These are phyloP conservation scores for Pleurotus platypus DNA, from an alignment of 768 basidiomycete genomes.

Conservation along the genomic window DNA sequence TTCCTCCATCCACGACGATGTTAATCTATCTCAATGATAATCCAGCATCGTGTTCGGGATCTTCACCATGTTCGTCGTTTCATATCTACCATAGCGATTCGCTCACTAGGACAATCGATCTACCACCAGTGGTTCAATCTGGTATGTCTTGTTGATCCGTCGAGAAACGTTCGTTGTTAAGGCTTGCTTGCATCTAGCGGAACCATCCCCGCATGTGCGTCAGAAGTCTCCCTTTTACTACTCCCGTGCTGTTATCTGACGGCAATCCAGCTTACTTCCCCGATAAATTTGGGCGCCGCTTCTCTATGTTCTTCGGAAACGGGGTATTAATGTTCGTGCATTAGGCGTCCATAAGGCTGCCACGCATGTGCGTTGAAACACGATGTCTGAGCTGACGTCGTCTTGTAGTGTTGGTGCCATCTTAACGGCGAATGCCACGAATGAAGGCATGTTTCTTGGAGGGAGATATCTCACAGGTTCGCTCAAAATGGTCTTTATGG, in stretches of 20 bases:
- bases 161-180: conserved; percentile 1
- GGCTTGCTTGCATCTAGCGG: conserved; percentile 24
- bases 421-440: conserved; percentile 45
- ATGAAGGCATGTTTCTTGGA: conserved; percentile 39
- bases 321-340: conserved; percentile 36
- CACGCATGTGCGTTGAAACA: neutral
- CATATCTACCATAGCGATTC: neutral
- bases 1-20: neutral
- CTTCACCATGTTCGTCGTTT: conserved; percentile 37
- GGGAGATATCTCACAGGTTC: conserved; percentile 49
- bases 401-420: conserved; percentile 37
- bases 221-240: neutral
- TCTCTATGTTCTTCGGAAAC: conserved; percentile 49
- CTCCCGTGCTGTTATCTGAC: neutral
- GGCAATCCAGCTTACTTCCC: conserved; percentile 34
- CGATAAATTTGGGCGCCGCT: conserved; percentile 46
- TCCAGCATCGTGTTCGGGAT: conserved; percentile 50
- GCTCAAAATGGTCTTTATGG: conserved; percentile 3
- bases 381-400: conserved; percentile 1
- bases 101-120: neutral
- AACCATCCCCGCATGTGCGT: conserved; percentile 40
- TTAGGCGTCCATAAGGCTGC: neutral
- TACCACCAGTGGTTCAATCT: conserved; percentile 31
- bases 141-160: conserved; percentile 21
- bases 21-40: neutral